A percentile compares a stretch with the other conserved stretches of the same genome.
phyloP scores from a whole-genome alignment of 2,329 filamentous ascomycete genomes.

The Ustilaginoidea virens region DNA sequence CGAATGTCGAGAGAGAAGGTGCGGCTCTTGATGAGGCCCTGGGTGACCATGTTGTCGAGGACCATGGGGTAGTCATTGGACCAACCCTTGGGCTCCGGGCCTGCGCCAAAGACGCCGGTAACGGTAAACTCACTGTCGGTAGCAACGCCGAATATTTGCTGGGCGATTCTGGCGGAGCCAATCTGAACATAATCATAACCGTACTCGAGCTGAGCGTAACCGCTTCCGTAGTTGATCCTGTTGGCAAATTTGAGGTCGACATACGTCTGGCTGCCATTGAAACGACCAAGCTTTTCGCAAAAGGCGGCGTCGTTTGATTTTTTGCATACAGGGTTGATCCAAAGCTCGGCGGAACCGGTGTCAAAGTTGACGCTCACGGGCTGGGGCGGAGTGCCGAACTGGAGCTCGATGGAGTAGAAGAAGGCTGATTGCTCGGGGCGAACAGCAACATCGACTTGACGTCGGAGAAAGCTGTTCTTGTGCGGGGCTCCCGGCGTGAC shows the following conservation, averaged over 20 bases:
- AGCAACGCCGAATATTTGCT: slow-evolving; percentile 22
- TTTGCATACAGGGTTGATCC: slow-evolving; percentile 25
- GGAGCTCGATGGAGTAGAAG: slow-evolving; percentile 23
- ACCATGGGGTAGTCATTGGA: slow-evolving; percentile 17
- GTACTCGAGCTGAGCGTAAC: slow-evolving; percentile 17
- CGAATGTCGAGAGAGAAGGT: slow-evolving; percentile 21
- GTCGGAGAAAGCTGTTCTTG: slow-evolving; percentile 13
- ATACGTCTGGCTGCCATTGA: slow-evolving; percentile 15
- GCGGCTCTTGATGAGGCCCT: slow-evolving; percentile 21
- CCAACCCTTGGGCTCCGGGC: slow-evolving; percentile 19
- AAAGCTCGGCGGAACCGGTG: slow-evolving; percentile 25
- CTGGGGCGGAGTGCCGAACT: slow-evolving; percentile 22
- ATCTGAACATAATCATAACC: slow-evolving; percentile 18
- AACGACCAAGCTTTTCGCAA: slow-evolving; percentile 15
- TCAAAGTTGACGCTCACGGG: slow-evolving; percentile 23
- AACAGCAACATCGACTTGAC: slow-evolving; percentile 14
- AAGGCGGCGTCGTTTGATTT: slow-evolving; percentile 13
- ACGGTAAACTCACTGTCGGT: slow-evolving; percentile 14
- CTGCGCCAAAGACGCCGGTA: slow-evolving; percentile 20
- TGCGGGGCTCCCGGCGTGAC: slow-evolving; percentile 12
- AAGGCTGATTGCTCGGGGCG: slow-evolving; percentile 14
- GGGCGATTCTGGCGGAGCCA: slow-evolving; percentile 16
- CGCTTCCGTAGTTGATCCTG: slow-evolving; percentile 16
- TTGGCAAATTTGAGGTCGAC: slow-evolving; percentile 12
- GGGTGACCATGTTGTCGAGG: slow-evolving; percentile 18